Evolutionary conservation across 2,329 filamentous ascomycete species (phyloP).

Genomic region (Penicillium digitatum): DNA sequence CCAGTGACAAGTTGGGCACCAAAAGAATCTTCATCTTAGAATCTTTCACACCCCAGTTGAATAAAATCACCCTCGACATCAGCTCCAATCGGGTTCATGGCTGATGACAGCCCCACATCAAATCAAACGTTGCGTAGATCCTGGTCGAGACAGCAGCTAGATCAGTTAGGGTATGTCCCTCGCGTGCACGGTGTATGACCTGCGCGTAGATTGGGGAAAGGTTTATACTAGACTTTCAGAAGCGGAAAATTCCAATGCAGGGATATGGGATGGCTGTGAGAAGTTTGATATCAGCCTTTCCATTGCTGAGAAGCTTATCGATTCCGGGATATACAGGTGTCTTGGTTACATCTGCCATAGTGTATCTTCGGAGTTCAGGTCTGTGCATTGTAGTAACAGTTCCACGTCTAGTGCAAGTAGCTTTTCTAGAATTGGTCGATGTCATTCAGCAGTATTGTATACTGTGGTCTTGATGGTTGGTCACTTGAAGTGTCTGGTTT

Average conservation of each 20-base stretch:
- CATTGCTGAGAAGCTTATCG: not conserved
- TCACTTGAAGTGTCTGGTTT: not conserved
- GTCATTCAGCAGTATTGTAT: not conserved
- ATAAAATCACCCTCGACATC: not conserved
- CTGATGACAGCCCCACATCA: not conserved
- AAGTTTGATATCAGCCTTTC: not conserved
- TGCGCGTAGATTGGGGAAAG: not conserved
- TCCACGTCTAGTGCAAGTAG: not conserved
- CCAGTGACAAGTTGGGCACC: not conserved
- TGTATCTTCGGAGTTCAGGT: not conserved
- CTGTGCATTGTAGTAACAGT: not conserved
- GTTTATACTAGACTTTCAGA: not conserved
- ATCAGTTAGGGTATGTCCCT: not conserved
- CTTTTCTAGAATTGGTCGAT: not conserved
- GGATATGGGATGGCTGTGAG: not conserved
- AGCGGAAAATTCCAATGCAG: not conserved
- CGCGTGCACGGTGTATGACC: not conserved
- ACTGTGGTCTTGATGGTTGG: not conserved
- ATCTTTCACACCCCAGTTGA: not conserved
- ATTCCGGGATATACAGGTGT: not conserved
- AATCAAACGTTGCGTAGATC: not conserved
- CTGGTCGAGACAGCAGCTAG: not conserved
- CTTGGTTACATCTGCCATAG: not conserved
- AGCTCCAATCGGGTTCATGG: not conserved
- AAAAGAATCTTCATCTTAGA: not conserved